Evolutionary conservation across 176 grass and related monocot species (phyloP), one percentile per base, ranked within the genome.

Genomic region (Guadua angustifolia): DNA sequence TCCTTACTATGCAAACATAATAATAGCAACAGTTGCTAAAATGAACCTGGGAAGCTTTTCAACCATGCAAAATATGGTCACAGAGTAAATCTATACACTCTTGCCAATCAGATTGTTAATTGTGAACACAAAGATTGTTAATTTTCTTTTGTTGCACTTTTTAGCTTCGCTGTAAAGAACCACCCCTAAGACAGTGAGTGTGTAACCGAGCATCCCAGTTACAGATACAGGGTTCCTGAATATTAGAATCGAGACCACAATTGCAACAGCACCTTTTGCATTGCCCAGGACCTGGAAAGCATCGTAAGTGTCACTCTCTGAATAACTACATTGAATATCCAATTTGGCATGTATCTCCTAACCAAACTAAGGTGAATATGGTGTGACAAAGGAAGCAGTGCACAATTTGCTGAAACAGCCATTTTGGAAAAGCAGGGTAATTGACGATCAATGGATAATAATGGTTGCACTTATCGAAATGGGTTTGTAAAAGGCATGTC

Each of bases 91-190:
- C n/a, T n/a, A n/a, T n/a, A n/a, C n/a, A n/a, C n/a, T n/a, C n/a
- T n/a, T n/a, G n/a, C n/a, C n/a, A n/a, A n/a, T n/a, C n/a, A n/a
- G n/a, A n/a, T n/a, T n/a, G n/a, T n/a, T n/a, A n/a, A n/a, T n/a
- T n/a, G n/a, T n/a, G n/a, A n/a, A n/a, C n/a, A n/a, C n/a, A n/a
- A n/a, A n/a, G n/a, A n/a, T n/a, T n/a, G n/a, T n/a, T n/a, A n/a
- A n/a, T n/a, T n/a, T n/a, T n/a, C n/a, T n/a, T n/a, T 92, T 86
- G 86, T 40, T 88, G 44, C 88, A 82, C 60, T 92, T 95, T 85
- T 95, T 95, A 66, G 93, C 89, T 83, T 95, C 90, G 0, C 90
- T 92, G 84, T 95, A 95, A 84, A 95, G 90, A 83, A 86, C 76
- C 46, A 95, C 90, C 1, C 93, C 93, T n/a, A 85, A 65, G 68